Evolutionary conservation across 768 basidiomycete genomes (phyloP).

Genomic region (Leucocoprinus birnbaumii): DNA sequence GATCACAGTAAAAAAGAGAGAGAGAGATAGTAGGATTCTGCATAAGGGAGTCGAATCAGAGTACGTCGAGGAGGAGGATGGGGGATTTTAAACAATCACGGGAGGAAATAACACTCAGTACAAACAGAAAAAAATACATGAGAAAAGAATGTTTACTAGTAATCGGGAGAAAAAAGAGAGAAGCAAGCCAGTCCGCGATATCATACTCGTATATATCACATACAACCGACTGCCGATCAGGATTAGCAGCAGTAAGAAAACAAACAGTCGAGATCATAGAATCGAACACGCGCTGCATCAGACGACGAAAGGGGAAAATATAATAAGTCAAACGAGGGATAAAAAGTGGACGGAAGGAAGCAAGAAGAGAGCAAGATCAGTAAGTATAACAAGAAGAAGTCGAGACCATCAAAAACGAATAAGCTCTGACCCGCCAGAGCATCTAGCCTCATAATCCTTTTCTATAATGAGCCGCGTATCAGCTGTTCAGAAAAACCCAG

Average conservation of each 20-base stretch:
- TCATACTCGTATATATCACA: neutral
- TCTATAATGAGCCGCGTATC: neutral
- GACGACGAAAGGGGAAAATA: too few species aligned
- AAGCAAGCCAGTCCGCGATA: neutral
- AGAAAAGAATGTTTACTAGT: too few species aligned
- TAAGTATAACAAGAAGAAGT: constrained; percentile 4
- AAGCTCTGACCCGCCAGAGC: constrained; percentile 3
- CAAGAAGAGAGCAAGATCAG: constrained; percentile 9
- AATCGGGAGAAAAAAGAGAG: too few species aligned
- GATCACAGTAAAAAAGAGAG: neutral
- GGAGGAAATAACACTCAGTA: too few species aligned
- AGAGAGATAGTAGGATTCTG: neutral
- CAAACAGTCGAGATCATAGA: constrained; percentile 12
- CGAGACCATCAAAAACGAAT: neutral
- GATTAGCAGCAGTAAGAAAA: constrained; percentile 15
- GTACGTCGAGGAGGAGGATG: too few species aligned
- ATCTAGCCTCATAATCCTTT: neutral
- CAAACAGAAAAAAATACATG: neutral
- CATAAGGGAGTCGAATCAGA: neutral
- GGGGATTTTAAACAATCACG: too few species aligned
- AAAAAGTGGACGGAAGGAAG: constrained; percentile 3
- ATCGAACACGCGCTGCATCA: too few species aligned
- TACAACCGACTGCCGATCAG: too few species aligned
- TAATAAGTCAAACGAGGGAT: too few species aligned
- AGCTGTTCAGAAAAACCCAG: constrained; percentile 2